Percentiles rank a stretch among this genome's conserved stretches.
These are phyloP conservation scores for Ophiostoma australiae DNA, from an alignment of 2,329 filamentous ascomycete genomes.

Conservation along the genomic window DNA sequence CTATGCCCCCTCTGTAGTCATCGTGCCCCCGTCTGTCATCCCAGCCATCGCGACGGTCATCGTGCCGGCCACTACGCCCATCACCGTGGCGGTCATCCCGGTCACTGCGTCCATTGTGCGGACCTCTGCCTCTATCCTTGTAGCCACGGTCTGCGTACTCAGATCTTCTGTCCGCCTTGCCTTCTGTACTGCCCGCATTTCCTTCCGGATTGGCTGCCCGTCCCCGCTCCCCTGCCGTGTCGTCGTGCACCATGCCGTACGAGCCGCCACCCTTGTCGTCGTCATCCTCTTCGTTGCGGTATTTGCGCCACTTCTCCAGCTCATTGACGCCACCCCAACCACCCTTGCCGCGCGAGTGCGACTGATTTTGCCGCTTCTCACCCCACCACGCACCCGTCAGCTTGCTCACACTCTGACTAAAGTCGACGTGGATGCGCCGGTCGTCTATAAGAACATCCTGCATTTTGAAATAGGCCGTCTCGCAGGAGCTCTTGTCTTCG, in stretches of 20 bases:
- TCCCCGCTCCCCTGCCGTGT: conserved; percentile 50
- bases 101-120: conserved; percentile 23
- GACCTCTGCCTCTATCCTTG: conserved; percentile 26
- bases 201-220: neutral
- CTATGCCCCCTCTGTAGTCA: neutral
- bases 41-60: neutral
- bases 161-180: neutral
- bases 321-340: conserved; percentile 88
- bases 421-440: conserved; percentile 95
- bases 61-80: neutral
- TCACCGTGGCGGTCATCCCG: conserved; percentile 7
- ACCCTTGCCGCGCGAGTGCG: conserved; percentile 42
- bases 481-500: conserved; percentile 85
- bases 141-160: conserved; percentile 21
- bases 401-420: conserved; percentile 88
- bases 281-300: conserved; percentile 61
- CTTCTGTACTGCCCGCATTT: neutral
- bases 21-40: conserved; percentile 3
- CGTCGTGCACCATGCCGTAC: conserved; percentile 77
- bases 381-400: conserved; percentile 85
- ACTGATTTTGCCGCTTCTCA: conserved; percentile 46
- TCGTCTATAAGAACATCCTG: conserved; percentile 95
- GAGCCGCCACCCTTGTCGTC: conserved; percentile 34
- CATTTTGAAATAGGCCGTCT: conserved; percentile 98
- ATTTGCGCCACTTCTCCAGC: conserved; percentile 86